Base-by-base conservation (phyloP, 257 asterid species). In the Jaltomata sinuosa region DNA sequence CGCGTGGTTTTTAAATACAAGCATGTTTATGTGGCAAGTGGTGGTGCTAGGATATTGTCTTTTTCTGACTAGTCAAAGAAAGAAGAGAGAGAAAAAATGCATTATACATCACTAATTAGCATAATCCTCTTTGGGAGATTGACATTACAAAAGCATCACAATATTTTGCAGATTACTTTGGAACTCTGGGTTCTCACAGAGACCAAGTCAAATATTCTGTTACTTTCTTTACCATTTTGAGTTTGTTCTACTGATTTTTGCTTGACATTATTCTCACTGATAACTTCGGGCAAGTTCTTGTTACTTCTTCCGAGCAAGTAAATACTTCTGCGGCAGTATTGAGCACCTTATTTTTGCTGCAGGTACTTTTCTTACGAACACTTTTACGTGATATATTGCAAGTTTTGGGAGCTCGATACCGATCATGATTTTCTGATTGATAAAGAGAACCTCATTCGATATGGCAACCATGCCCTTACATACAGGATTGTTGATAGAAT, bases 311-410 rank as follows among this genome's bases (percentile, higher is more conserved):
- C 11, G 18, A 47, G 49, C 62, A 49, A 77, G 82, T 27, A 77
- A 49, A 77, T 49, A 15, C 42, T 27, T 49, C 62, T 49, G 45
- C 18, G 14, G 57, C 62, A 18, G 49, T 45, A 49, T 2, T 29
- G 6, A 29, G 64, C 27, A 49, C 25, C 57, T 29, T 47, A 76
- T 76, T 29, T 65, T 54, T 87, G 82, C 89, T 90, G 82, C 93
- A 97, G 99, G 94, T 97, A 95, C 91, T 97, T 97, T 92, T 97
- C 99, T 34, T 97, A 97, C 68, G 99, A 97, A 89, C 99, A 97
- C 91, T 97, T 97, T 85, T 97, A 97, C 83, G 99, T 97, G 91
- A 97, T 97, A 92, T 97, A 97, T 88, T 97, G 99, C 97, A 97
- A 97, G 90, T 97, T 97, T 85, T 97, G 99, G 99, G 99, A 97